Base-by-base conservation (phyloP, 2,329 filamentous ascomycete genomes). In the Trichoderma koningiopsis region DNA sequence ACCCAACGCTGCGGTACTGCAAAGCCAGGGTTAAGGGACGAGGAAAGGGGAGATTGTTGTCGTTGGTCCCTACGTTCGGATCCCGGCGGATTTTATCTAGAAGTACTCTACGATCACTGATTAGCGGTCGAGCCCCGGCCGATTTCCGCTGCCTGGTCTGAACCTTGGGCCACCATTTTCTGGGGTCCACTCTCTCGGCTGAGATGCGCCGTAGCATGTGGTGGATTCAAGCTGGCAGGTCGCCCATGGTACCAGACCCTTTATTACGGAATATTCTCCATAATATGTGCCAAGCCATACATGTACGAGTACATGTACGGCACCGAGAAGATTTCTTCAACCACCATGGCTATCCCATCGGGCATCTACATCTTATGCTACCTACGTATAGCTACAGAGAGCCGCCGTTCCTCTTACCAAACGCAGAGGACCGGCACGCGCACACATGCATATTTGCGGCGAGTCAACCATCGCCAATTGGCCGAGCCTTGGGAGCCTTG, bases 91-190 rank as follows among this genome's bases (percentile, higher is more conserved):
- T 33, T 52, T 59, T 55, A 67, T 59, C 63, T 35, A 58, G 22
- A 49, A 49, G 47, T 49, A 49, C 47, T 31, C 63, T 52, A n/a
- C 63, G 63, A 67, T 67, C 63, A 66, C 40, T 67, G 63, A 67
- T 67, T 67, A 67, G 63, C 63, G 63, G 63, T 67, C 63, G 63
- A 67, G 63, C 63, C 63, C 63, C 33, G 53, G 53, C 63, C 63
- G 27, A 58, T 66, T 57, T 65, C 62, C 62, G 27, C 49, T 66
- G 31, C 63, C 47, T 53, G 43, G 43, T 22, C 27, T 37, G 43
- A 53, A 27, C 60, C 24, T 59, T 58, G 53, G 55, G 58, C 35
- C 31, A 59, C 40, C 57, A 43, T 47, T 33, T 67, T 35, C 40
- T 47, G 10, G 63, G 40, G 27, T 52, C 59, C 59, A 62, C 59